Evolutionary conservation across 805 yeast species (phyloP).

Genomic region (Candida morakotiae): DNA sequence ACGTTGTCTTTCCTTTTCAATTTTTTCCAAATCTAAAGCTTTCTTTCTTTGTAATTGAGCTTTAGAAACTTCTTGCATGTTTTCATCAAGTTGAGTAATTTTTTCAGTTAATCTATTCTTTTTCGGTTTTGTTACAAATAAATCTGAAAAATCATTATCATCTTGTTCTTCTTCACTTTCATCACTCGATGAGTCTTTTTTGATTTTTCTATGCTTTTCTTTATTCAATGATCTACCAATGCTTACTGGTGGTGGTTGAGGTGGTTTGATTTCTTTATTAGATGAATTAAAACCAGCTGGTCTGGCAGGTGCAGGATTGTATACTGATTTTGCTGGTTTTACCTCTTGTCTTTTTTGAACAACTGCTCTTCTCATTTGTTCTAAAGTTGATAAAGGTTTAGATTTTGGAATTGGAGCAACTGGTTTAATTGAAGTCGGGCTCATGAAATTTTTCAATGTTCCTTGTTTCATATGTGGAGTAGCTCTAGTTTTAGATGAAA

Average conservation of each 20-base stretch:
- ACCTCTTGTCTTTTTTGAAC: neutral
- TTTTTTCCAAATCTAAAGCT: conserved; percentile 33
- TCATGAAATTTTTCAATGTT: conserved; percentile 34
- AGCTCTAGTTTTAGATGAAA: neutral
- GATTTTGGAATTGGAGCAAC: conserved; percentile 30
- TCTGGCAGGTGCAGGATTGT: conserved; percentile 46
- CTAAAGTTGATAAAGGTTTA: conserved; percentile 7
- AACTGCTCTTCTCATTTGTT: conserved; percentile 3
- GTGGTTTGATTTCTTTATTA: conserved; percentile 2
- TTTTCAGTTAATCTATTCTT: conserved; percentile 19
- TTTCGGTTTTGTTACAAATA: conserved; percentile 34
- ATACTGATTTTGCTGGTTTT: conserved; percentile 1
- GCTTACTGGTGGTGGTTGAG: conserved; percentile 10
- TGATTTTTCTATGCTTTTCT: conserved; percentile 21
- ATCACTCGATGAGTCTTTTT: conserved; percentile 23
- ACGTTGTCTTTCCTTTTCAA: conserved; percentile 75
- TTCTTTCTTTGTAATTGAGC: conserved; percentile 13
- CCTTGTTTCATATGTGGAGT: conserved; percentile 24
- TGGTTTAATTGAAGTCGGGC: conserved; percentile 25
- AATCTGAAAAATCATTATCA: conserved; percentile 36
- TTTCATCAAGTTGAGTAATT: conserved; percentile 39
- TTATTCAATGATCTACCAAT: conserved; percentile 38
- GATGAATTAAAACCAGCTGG: conserved; percentile 49
- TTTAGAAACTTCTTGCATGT: conserved; percentile 14
- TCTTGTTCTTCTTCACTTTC: conserved; percentile 31